Base-by-base conservation (phyloP, 2,329 filamentous ascomycete species). In the Ambrosiella cleistominuta region DNA sequence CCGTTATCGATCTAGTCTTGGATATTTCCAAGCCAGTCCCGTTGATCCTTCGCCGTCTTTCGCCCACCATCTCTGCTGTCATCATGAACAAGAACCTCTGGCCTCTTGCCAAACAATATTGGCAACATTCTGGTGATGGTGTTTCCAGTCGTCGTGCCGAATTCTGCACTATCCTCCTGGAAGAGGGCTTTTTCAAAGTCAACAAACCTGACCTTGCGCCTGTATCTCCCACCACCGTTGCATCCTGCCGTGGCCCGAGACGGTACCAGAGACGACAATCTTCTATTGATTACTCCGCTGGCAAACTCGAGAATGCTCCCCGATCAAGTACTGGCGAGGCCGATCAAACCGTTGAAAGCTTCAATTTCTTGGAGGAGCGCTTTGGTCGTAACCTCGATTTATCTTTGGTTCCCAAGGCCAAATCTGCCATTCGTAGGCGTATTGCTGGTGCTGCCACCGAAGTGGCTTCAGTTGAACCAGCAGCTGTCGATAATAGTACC, bases 81-180 rank as follows among this genome's bases (percentile, higher is more conserved):
- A 67, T 97, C 47, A 88, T 85, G 64, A 80, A 83, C 0, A 73
- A 77, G 51, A 78, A 82, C 11, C 71, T 81, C 15, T 90, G 84
- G 64, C 71, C 80, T 3, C 70, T 86, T 60, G 87, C 88, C n/a
- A 97, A 96, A 69, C 80, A 89, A 65, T 96, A 95, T 66, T 98
- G 93, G 93, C 93, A 97, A 68, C 93, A 98, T 69, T 86, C 87
- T 0, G 93, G 93, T 17, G 90, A 95, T 62, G 93, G 93, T 13
- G 77, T 95, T 12, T 96, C 90, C 0, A 96, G 90, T 68, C 83
- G 93, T 54, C 81, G 89, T 45, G 90, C 88, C 39, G 91, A 96
- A 67, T 96, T 95, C 69, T 95, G 87, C 66, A 81, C 89, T 61
- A 75, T 78, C 47, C 76, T 91, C 1, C 80, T 94, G 62, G 77